These are phyloP conservation scores for Backusella tuberculispora DNA, from an alignment of 192 early-diverging fungal species.

Conservation along the genomic window DNA sequence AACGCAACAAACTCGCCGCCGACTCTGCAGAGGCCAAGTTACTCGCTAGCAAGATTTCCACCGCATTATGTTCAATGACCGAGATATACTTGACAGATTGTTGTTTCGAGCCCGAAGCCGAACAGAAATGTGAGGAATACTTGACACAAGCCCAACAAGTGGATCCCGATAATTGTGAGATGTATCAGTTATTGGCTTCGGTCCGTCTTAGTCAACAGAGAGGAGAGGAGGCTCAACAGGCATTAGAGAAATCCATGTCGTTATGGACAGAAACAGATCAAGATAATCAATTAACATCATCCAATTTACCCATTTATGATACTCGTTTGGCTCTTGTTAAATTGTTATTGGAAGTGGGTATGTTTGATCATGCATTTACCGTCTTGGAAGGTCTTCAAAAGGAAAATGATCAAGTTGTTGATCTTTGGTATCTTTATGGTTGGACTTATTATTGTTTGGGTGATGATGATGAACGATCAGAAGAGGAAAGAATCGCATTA, in stretches of 20 bases:
- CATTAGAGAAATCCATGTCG: constrained; percentile 66
- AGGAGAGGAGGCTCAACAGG: constrained; percentile 75
- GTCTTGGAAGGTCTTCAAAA: constrained; percentile 81
- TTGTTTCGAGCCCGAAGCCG: constrained; percentile 93
- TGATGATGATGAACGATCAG: constrained; percentile 51
- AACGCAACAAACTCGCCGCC: constrained; percentile 45
- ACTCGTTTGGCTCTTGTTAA: constrained; percentile 83
- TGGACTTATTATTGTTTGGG: constrained; percentile 86
- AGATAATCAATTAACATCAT: constrained; percentile 31
- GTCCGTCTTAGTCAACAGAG: constrained; percentile 86
- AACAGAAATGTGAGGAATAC: constrained; percentile 79
- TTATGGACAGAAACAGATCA: constrained; percentile 72
- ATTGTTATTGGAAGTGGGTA: constrained; percentile 83
- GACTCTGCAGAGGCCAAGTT: constrained; percentile 49
- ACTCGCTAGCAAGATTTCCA: constrained; percentile 71
- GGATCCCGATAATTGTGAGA: constrained; percentile 79
- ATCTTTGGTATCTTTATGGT: constrained; percentile 95
- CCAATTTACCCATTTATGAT: constrained; percentile 78
- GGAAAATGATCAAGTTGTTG: constrained; percentile 92
- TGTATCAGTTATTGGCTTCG: constrained; percentile 87
- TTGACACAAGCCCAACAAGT: constrained; percentile 67
- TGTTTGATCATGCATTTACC: constrained; percentile 77
- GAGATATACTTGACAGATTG: constrained; percentile 99
- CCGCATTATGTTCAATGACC: constrained; percentile 90
- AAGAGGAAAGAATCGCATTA: constrained; percentile 55